Base-by-base conservation (phyloP, 169 alveolate species). In the Plasmodium gallinaceum region DNA sequence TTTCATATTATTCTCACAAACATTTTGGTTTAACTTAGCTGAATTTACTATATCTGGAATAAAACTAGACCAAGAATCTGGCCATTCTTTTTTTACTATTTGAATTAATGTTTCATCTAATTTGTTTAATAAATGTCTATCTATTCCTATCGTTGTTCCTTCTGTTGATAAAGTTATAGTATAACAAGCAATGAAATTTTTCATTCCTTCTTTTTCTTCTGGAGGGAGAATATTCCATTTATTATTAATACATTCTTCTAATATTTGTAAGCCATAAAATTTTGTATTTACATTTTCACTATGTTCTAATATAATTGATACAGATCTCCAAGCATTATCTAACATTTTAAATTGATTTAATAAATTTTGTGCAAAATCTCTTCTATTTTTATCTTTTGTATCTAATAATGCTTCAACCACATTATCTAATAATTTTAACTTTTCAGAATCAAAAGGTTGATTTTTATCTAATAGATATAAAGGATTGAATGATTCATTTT, bases 71-170 rank as follows among this genome's bases (percentile, higher is more conserved):
- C 99, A 99, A 8, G 98, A 95, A 7, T 99, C 98, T 2, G 99
- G 99, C 99, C 99, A 99, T 92, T 99, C 99, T 86, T 97, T 96
- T 88, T 98, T 97, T 16, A 98, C 97, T 51, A 97, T 97, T 91
- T 95, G 91, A 80, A 94, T 88, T 92, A 97, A 88, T 10, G 97
- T 93, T 61, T 95, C 96, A 91, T 97, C 96, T 46, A 97, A 93
- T 66, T 97, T 96, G 60, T 96, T 96, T 14, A 97, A 86, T 26
- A 96, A 92, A 80, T 97, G 98, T 57, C 94, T 66, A 46, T 95
- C 96, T 24, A 92, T 94, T 18, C 89, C 76, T 10, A 95, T 93
- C 7, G 95, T 93, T 54, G 95, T 94, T 5, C 95, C 97, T 73
- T 95, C 97, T 90, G 94, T 93, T 43, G 94, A 88, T 24, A 93